phyloP scores from a whole-genome alignment of 805 yeast genomes.

The Metschnikowia drakensbergensis region DNA sequence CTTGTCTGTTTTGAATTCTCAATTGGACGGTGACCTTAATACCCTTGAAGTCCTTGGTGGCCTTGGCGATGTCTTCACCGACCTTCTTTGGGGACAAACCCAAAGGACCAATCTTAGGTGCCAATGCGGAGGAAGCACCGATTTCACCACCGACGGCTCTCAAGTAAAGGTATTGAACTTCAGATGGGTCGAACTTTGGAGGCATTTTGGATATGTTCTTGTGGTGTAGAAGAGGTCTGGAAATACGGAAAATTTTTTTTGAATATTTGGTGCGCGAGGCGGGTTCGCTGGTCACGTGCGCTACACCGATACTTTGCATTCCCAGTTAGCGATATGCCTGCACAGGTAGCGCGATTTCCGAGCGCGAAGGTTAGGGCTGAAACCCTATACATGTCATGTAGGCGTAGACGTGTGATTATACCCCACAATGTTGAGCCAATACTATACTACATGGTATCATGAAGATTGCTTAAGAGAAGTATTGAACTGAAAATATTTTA shows the following conservation, averaged over 20 bases:
- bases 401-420: too few species aligned
- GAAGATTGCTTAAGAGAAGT: too few species aligned
- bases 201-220: constrained; percentile 55
- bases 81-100: constrained; percentile 99
- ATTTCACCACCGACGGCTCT: constrained; percentile 99
- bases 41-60: constrained; percentile 98
- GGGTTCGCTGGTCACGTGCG: constrained; percentile 13
- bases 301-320: background rate
- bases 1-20: constrained; percentile 99
- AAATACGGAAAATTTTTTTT: constrained; percentile 15
- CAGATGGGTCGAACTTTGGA: constrained; percentile 98
- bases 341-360: background rate
- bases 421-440: background rate
- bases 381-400: constrained; percentile 14
- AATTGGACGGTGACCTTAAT: constrained; percentile 98
- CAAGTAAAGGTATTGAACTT: constrained; percentile 96
- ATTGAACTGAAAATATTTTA: too few species aligned
- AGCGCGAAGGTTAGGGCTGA: constrained; percentile 16
- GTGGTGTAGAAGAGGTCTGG: constrained; percentile 13
- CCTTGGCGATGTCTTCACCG: constrained; percentile 99
- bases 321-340: background rate
- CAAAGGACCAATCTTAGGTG: constrained; percentile 99
- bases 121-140: constrained; percentile 99
- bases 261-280: constrained; percentile 13
- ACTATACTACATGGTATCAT: too few species aligned